A percentile compares a stretch with the other conserved stretches of the same genome.
These are phyloP conservation scores for Trichoderma harzianum DNA, from an alignment of 2,329 filamentous ascomycete genomes.

Conservation along the genomic window DNA sequence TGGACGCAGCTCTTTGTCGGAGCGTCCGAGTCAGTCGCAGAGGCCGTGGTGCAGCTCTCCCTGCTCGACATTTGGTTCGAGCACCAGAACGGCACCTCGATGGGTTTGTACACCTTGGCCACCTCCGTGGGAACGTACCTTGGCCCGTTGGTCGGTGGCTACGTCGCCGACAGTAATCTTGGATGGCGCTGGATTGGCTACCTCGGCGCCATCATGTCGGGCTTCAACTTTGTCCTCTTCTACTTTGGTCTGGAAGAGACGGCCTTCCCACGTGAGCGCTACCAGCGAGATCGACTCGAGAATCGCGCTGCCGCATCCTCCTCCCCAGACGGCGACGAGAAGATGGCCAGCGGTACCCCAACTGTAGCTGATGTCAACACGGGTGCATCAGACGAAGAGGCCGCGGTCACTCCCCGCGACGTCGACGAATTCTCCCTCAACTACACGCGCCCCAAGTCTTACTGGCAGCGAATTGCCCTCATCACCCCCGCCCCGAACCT, in stretches of 20 bases:
- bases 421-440: slow-evolving; percentile 25
- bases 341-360: neutral
- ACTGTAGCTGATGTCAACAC: slow-evolving; percentile 20
- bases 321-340: neutral
- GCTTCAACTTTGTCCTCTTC: slow-evolving; percentile 44
- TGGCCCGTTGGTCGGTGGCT: slow-evolving; percentile 51
- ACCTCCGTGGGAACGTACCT: slow-evolving; percentile 55
- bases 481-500: slow-evolving; percentile 56
- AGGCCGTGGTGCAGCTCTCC: slow-evolving; percentile 55
- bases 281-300: neutral
- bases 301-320: neutral
- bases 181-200: slow-evolving; percentile 57
- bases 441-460: slow-evolving; percentile 41
- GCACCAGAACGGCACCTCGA: slow-evolving; percentile 52
- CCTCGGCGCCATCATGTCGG: slow-evolving; percentile 48
- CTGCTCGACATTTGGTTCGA: slow-evolving; percentile 57
- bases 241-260: slow-evolving; percentile 54
- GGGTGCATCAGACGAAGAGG: slow-evolving; percentile 16
- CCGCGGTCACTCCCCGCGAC: slow-evolving; percentile 20
- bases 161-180: slow-evolving; percentile 44
- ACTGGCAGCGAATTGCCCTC: slow-evolving; percentile 52
- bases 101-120: slow-evolving; percentile 54
- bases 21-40: slow-evolving; percentile 53
- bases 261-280: slow-evolving; percentile 41
- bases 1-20: slow-evolving; percentile 57